Evolutionary conservation across 345 rosid species (phyloP), one percentile per base, ranked within the genome.

Genomic region (Corchorus olitorius): DNA sequence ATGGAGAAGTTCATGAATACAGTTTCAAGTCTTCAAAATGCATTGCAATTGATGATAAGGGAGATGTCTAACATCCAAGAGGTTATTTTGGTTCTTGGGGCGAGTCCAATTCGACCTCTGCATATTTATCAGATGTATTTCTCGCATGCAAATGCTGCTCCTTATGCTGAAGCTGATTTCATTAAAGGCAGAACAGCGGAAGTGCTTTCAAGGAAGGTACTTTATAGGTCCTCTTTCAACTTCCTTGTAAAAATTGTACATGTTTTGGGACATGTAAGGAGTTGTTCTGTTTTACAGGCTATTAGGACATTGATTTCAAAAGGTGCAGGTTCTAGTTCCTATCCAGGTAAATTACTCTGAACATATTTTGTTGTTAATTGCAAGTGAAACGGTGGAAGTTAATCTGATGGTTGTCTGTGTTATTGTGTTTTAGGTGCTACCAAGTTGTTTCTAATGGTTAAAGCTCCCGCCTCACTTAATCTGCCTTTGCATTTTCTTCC

Each of bases 401-500:
- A 20, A 27, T 20, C 11, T 55, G 46, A 27, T 60, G 17, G 11
- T 46, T 76, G n/a, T 55, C 27, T 65, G 41, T 14, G 12, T 8
- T 43, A 75, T 58, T 74, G 53, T 72, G 49, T 56, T 58, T 8
- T 72, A 93, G 99, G 99, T 77, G 88, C 91, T 55, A 85, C 84
- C 71, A 92, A 86, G 84, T 81, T 96, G 88, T 93, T 96, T 79
- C 78, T 96, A 54, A 76, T 96, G 88, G 87, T 89, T 73, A 87
- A 89, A 83, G 99, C 96, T 77, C 96, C 93, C 45, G 70, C 93
- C 67, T 84, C 94, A 77, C 77, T 90, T 73, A 89, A 85, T 80
- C 84, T 89, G 55, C 94, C 98, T 22, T 81, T 80, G 72, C 93
- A 93, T 89, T 96, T 92, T 87, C 93, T 93, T 81, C 99, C 97